These are phyloP conservation scores for Wickerhamiella azyma DNA, from an alignment of 805 yeast genomes.

Conservation along the genomic window DNA sequence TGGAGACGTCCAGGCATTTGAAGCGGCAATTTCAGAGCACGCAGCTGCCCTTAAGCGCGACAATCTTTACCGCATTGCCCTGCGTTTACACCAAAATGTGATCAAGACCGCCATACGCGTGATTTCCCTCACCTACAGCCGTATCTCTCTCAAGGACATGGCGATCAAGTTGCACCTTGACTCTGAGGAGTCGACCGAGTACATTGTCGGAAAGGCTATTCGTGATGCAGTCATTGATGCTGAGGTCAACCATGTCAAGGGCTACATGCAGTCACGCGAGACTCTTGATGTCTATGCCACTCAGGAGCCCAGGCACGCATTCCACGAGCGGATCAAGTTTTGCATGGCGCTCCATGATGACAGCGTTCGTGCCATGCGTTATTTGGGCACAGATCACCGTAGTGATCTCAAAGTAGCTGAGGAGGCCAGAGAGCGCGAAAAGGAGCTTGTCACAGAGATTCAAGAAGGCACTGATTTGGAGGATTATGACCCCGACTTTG, in stretches of 20 bases:
- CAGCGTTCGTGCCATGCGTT: constrained; percentile 88
- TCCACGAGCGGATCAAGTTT: constrained; percentile 87
- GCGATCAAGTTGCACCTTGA: constrained; percentile 86
- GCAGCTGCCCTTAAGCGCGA: constrained; percentile 54
- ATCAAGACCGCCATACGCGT: constrained; percentile 95
- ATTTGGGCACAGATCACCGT: constrained; percentile 46
- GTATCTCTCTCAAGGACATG: constrained; percentile 82
- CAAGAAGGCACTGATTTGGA: constrained; percentile 32
- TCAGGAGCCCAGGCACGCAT: constrained; percentile 68
- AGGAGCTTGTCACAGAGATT: constrained; percentile 32
- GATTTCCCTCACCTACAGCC: constrained; percentile 79
- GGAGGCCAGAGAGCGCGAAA: constrained; percentile 45
- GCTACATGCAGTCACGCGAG: constrained; percentile 85
- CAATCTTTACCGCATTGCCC: constrained; percentile 68
- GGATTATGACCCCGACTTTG: constrained; percentile 30
- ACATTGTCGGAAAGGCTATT: constrained; percentile 90
- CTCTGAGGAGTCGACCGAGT: constrained; percentile 91
- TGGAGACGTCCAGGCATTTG: constrained; percentile 78
- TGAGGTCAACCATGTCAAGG: constrained; percentile 74
- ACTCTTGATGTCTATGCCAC: constrained; percentile 78
- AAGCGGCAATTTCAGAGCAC: constrained; percentile 51
- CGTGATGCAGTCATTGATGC: constrained; percentile 98
- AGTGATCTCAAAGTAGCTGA: constrained; percentile 38
- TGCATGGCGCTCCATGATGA: constrained; percentile 85
- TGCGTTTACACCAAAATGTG: constrained; percentile 88